phyloP scores from a whole-genome alignment of 768 basidiomycete genomes.

The Lactifluus hygrophoroides region DNA sequence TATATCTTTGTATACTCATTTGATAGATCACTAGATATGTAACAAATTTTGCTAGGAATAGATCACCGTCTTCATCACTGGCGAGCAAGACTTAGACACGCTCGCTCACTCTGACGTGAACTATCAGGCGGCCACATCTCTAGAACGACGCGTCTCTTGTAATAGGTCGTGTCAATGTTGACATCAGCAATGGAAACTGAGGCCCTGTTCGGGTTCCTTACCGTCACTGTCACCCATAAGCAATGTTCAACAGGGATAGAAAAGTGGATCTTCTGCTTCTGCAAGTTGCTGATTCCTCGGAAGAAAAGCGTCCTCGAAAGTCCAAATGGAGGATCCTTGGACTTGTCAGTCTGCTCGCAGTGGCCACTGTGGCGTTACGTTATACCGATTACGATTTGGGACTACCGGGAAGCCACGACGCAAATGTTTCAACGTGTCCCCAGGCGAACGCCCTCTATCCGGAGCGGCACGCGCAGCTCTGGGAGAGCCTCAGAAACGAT shows the following conservation, averaged over 20 bases:
- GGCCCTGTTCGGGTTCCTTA: no score
- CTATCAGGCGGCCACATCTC: no score
- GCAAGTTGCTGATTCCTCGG: background rate
- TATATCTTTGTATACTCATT: background rate
- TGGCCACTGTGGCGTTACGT: background rate
- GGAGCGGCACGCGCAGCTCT: conserved; percentile 25
- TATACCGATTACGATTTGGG: background rate
- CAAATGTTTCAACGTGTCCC: background rate
- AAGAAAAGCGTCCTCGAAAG: background rate
- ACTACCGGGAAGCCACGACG: background rate
- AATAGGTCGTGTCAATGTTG: no score
- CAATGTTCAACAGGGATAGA: background rate
- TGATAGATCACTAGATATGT: background rate
- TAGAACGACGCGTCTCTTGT: no score
- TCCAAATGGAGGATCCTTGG: background rate
- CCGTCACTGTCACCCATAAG: no score
- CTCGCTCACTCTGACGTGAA: no score
- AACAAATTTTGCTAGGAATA: background rate
- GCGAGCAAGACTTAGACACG: no score
- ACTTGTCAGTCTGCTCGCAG: background rate
- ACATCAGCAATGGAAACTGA: no score
- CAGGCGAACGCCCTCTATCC: conserved; percentile 29
- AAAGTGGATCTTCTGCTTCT: background rate
- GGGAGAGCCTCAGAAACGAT: conserved; percentile 25
- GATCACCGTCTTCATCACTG: no score